Base-by-base conservation (phyloP, 768 basidiomycete genomes). In the Leucosporidium scottii region DNA sequence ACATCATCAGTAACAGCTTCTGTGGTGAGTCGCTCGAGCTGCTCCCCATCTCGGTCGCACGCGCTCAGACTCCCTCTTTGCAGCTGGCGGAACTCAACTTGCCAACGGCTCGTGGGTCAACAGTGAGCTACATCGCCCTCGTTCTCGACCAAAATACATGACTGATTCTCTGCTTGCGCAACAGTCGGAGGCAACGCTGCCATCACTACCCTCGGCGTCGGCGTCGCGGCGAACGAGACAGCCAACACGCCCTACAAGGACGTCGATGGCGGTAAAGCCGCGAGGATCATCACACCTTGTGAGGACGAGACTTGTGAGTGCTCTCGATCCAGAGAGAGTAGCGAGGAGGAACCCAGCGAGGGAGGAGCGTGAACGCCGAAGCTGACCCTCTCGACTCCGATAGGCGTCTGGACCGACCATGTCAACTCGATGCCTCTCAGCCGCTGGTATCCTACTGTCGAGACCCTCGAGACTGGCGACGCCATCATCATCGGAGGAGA, bases 391-490 rank as follows among this genome's bases (percentile, higher is more conserved):
- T 44, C 39, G 39, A 2, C 39, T 6, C 15, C 15, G 8, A 17
- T 81, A 80, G 34, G 86, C 76, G 80, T 86, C 55, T 70, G 69
- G 86, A 60, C 75, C 6, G 73, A 85, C 36, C 67, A 66, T 9
- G 50, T 64, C 31, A 34, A 48, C 30, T 65, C 53, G 8, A 70
- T 73, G 61, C 63, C 65, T n/a, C 23, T 54, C 7, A 51, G 55
- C 44, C 28, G 91, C 36, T 92, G 91, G 90, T 92, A 93, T 77
- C 90, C 90, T 3, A 85, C 86, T 90, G 80, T 92, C 39, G 39
- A 44, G 39, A 44, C 39, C 15, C 39, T 44, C 8, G 39, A 44
- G 39, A 44, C 39, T 13, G 39, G 39, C 39, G 39, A 44, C 39
- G 39, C 39, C 36, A 87, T 81, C 69, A 81, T 97, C 71, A 86